A percentile compares a stretch with the other conserved stretches of the same genome.
These are phyloP conservation scores for Aspergillus pseudoglaucus DNA, from an alignment of 2,329 filamentous ascomycete genomes.

Conservation along the genomic window DNA sequence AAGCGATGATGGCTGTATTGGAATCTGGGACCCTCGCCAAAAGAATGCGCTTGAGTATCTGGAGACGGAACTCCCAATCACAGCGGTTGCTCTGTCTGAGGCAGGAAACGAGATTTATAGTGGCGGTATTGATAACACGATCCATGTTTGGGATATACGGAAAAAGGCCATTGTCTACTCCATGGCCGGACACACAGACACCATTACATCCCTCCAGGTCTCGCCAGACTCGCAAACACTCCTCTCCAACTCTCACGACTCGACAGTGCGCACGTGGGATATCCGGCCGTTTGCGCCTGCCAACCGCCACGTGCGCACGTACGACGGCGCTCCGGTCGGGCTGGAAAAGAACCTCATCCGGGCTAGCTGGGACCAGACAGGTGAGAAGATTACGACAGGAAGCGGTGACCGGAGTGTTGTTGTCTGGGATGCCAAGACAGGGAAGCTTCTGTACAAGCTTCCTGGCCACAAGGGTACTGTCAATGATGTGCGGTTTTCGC, in stretches of 20 bases:
- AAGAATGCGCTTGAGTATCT: slow-evolving; percentile 85
- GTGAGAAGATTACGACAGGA: slow-evolving; percentile 80
- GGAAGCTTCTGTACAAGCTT: slow-evolving; percentile 87
- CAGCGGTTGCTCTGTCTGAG: slow-evolving; percentile 82
- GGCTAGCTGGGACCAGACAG: slow-evolving; percentile 81
- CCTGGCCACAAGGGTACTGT: slow-evolving; percentile 93
- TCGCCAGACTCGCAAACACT: slow-evolving; percentile 89
- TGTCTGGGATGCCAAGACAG: slow-evolving; percentile 83
- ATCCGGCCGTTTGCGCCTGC: slow-evolving; percentile 88
- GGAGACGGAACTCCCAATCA: slow-evolving; percentile 86
- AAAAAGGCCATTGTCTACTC: slow-evolving; percentile 85
- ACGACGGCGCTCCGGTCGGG: slow-evolving; percentile 82
- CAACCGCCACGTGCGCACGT: slow-evolving; percentile 76
- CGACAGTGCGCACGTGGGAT: slow-evolving; percentile 91
- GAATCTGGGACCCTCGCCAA: slow-evolving; percentile 89
- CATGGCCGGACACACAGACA: slow-evolving; percentile 84
- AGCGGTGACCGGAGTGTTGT: slow-evolving; percentile 86
- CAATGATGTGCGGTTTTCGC: slow-evolving; percentile 88
- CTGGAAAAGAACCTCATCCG: slow-evolving; percentile 87
- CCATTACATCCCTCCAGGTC: slow-evolving; percentile 81
- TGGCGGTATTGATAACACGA: slow-evolving; percentile 93
- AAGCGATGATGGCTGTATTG: slow-evolving; percentile 88
- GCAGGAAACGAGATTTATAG: slow-evolving; percentile 93
- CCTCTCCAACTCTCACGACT: slow-evolving; percentile 88
- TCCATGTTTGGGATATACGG: slow-evolving; percentile 92